Percentiles rank a stretch among this genome's conserved stretches.
These are phyloP conservation scores for Rubus idaeus DNA, from an alignment of 306 rosid genomes.

Conservation along the genomic window DNA sequence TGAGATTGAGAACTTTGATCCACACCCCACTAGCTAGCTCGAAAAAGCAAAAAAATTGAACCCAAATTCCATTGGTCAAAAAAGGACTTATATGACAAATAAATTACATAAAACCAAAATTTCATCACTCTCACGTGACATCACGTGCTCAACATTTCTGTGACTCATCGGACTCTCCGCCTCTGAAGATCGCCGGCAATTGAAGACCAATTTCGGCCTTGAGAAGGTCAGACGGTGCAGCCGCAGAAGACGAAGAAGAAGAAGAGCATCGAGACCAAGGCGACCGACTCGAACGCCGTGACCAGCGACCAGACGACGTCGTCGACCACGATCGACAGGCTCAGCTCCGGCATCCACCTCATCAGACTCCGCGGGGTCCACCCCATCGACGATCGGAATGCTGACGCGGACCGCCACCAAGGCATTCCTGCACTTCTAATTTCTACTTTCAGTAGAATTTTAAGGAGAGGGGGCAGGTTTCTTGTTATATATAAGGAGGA, in stretches of 20 bases:
- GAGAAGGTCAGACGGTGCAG: constrained; percentile 47
- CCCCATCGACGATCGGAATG: constrained; percentile 38
- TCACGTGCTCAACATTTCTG: background rate
- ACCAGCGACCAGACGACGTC: constrained; percentile 69
- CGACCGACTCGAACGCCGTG: constrained; percentile 77
- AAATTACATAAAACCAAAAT: background rate
- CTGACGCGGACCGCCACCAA: constrained; percentile 36
- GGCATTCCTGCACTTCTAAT: constrained; percentile 27
- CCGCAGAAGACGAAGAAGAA: constrained; percentile 90
- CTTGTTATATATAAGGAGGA: background rate
- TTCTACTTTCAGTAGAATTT: background rate
- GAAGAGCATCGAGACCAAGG: constrained; percentile 69
- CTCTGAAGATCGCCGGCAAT: background rate
- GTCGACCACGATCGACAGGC: constrained; percentile 62
- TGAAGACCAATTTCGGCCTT: background rate
- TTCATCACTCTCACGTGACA: background rate
- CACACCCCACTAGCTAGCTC: no score
- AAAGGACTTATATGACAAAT: background rate
- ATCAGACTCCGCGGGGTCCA: constrained; percentile 48
- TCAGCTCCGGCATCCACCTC: constrained; percentile 52
- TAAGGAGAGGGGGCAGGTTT: background rate
- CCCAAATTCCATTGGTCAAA: background rate
- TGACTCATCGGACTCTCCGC: background rate
- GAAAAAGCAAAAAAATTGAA: background rate
- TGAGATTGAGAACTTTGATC: no score